Base-by-base conservation (phyloP, 169 alveolate genomes). In the Plasmodium chabaudi region DNA sequence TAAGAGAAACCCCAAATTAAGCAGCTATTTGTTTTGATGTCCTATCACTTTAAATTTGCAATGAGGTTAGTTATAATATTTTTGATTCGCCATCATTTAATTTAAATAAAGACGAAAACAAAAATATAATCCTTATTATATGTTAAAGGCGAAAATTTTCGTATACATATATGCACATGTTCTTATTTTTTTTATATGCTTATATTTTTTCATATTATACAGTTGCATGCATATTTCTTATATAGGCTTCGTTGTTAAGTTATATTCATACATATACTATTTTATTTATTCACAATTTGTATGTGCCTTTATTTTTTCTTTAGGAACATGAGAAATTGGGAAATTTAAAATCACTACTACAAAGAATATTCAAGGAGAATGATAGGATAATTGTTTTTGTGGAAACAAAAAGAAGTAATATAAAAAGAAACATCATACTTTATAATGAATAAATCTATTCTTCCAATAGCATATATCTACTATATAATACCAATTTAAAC, bases 371-470 rank as follows among this genome's bases (percentile, higher is more conserved):
- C 55, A 68, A 53, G 9, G 90, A 69, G 10, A 69, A 82, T 51
- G 90, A 82, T 44, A 44, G 90, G 69, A 82, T 82, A n/a, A 82
- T 82, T 23, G 90, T 91, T 67, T 91, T 91, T 55, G 92, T 90
- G 5, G 92, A 91, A 72, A 91, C 94, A 21, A 91, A 92, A 69
- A 82, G 88, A 87, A 88, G 94, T 63, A 63, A 63, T 63, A 63
- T 2, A 34, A 12, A 63, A 57, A 51, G 5, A 51, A 51, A n/a
- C 21, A 51, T 13, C 4, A 51, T 9, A 13, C 3, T 12, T n/a
- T n/a, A 5, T 51, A 13, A 13, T 51, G 17, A 51, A 13, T 51
- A 13, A 2, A 0, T 51, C 9, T 6, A 51, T 51, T 12, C 12
- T 1, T 9, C 4, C 0, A 6, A 51, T 51, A n/a, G 2, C 59